Evolutionary conservation across 139 green algal genomes (phyloP).

Genomic region (Tetraselmis chui): DNA sequence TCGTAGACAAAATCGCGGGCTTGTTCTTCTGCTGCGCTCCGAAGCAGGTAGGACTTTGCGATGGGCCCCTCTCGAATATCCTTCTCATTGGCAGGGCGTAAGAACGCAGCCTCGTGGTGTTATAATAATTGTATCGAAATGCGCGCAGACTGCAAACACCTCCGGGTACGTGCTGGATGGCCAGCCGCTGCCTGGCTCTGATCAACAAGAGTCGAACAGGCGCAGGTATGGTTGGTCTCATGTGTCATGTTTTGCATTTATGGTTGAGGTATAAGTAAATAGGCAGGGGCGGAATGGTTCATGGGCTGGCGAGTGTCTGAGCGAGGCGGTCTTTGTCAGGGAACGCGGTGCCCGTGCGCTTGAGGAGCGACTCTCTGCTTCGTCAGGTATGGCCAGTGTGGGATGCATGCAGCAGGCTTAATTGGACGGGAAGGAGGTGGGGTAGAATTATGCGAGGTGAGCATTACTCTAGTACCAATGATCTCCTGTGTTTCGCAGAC

Average conservation of each 20-base stretch:
- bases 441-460: too few relatives aligned
- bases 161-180: background rate
- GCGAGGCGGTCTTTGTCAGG: background rate
- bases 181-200: background rate
- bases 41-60: background rate
- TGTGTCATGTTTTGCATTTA: too few relatives aligned
- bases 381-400: too few relatives aligned
- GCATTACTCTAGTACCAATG: background rate
- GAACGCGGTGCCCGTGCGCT: background rate
- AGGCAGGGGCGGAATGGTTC: background rate
- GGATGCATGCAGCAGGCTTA: too few relatives aligned
- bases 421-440: too few relatives aligned
- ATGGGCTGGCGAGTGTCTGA: background rate
- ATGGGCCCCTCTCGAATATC: too few relatives aligned
- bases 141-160: too few relatives aligned
- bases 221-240: background rate
- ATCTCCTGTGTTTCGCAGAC: background rate
- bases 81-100: too few relatives aligned
- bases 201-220: background rate
- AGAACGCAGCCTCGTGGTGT: too few relatives aligned
- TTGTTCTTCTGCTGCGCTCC: background rate
- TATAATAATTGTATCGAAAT: too few relatives aligned
- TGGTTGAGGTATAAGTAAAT: too few relatives aligned
- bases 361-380: background rate
- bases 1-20: background rate